Conservation (phyloP, 2,329 filamentous ascomycete genomes). For the Diatrype stigma region DNA sequence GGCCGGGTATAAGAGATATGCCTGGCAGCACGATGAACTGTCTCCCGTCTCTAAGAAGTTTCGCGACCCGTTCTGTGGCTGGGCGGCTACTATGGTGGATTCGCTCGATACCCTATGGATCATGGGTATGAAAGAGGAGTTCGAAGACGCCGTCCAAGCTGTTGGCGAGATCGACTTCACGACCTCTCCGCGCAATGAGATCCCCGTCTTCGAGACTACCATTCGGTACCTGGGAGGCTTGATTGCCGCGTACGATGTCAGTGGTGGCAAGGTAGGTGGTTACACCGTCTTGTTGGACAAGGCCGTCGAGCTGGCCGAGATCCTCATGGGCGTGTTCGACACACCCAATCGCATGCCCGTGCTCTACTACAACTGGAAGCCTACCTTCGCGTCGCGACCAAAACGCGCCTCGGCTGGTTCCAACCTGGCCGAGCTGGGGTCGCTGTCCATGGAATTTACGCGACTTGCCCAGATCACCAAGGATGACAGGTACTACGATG, state of each 20-base stretch:
- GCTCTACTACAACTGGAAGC: constrained; percentile 75
- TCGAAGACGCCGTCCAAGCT: constrained; percentile 58
- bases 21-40: constrained; percentile 85
- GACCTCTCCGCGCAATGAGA: constrained; percentile 58
- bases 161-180: constrained; percentile 73
- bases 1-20: constrained; percentile 73
- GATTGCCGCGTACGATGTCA: constrained; percentile 81
- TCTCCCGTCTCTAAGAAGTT: constrained; percentile 63
- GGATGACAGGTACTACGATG: constrained; percentile 82
- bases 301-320: constrained; percentile 67
- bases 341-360: constrained; percentile 92
- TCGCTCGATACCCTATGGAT: constrained; percentile 69
- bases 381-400: constrained; percentile 57
- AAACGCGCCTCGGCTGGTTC: constrained; percentile 55
- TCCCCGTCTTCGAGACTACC: constrained; percentile 89
- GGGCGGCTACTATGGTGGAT: constrained; percentile 66
- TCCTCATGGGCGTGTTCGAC: constrained; percentile 70
- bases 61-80: constrained; percentile 80
- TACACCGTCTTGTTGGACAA: constrained; percentile 66
- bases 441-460: constrained; percentile 83
- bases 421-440: constrained; percentile 70
- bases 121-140: constrained; percentile 64
- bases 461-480: constrained; percentile 81
- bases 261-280: constrained; percentile 49
- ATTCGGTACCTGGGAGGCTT: constrained; percentile 90